These are phyloP conservation scores for Phaeolepiota aurea DNA, from an alignment of 768 basidiomycete genomes.

Conservation along the genomic window DNA sequence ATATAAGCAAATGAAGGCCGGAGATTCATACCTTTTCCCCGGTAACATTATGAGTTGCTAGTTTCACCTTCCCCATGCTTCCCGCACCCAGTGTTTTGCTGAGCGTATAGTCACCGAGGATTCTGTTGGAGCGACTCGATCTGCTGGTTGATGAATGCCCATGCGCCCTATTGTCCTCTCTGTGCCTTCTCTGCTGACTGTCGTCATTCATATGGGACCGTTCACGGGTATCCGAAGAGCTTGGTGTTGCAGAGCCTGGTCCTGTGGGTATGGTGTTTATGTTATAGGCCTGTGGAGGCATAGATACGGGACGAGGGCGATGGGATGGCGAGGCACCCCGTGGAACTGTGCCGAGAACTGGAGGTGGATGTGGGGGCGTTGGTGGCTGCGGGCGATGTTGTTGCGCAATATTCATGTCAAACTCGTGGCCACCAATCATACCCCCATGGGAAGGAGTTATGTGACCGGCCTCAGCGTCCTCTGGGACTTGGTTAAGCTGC, in stretches of 20 bases:
- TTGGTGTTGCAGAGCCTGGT: slow-evolving; percentile 15
- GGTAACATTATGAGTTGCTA: slow-evolving; percentile 81
- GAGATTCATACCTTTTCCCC: slow-evolving; percentile 77
- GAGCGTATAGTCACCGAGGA: slow-evolving; percentile 91
- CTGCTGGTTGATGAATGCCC: slow-evolving; percentile 5
- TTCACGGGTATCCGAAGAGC: slow-evolving; percentile 23
- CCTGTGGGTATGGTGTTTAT: slow-evolving; percentile 8
- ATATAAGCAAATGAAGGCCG: slow-evolving; percentile 5
- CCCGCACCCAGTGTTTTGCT: slow-evolving; percentile 96
- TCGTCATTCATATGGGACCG: slow-evolving; percentile 23
- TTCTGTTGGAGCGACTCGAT: slow-evolving; percentile 38
- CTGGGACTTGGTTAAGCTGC: slow-evolving; percentile 41
- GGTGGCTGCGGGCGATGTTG: slow-evolving; percentile 12
- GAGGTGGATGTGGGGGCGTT: slow-evolving; percentile 14
- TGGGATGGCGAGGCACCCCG: slow-evolving; percentile 20
- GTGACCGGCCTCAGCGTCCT: slow-evolving; percentile 32
- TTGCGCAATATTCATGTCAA: slow-evolving; percentile 45
- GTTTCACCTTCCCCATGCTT: slow-evolving; percentile 98
- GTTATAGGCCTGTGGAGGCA: slow-evolving; percentile 57
- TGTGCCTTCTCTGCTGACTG: slow-evolving; percentile 20
- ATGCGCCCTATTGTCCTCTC: slow-evolving; percentile 18
- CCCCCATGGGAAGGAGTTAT: slow-evolving; percentile 46
- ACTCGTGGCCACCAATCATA: slow-evolving; percentile 52
- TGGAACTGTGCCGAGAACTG: slow-evolving; percentile 15
- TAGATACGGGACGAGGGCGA: slow-evolving; percentile 60